Evolutionary conservation across 495 filamentous ascomycete species (phyloP), one percentile per base, ranked within the genome.

Genomic region (Hypoxylon subgilvum): DNA sequence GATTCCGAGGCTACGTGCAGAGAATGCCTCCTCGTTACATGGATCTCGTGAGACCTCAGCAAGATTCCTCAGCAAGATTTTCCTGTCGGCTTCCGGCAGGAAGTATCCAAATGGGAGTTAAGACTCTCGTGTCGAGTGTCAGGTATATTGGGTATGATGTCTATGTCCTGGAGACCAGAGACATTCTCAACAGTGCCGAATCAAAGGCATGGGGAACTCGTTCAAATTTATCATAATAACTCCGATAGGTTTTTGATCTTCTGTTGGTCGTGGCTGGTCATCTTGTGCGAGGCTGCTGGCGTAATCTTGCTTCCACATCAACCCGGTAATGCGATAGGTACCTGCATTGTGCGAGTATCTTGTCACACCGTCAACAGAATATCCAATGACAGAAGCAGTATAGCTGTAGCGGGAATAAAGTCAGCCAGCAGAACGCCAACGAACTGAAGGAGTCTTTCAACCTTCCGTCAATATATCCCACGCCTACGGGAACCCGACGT

Each of bases 51-150:
- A 10, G 14, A 51, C 55, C 4, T 30, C 21, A 14, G 18, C 36
- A 19, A 13, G 19, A 50, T 43, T 35, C 19, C 13, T 27, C 44
- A n/a, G n/a, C n/a, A 19, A 13, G 19, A 50, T 43, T 35, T 21
- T 17, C 35, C 44, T 14, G 28, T 28, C 52, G 43, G 52, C 52
- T 49, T 49, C 27, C 23, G 7, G 36, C 43, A 50, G 45, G n/a
- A 14, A 22, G 9, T 12, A 25, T 52, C 23, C 31, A 52, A 18
- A 14, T 36, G 45, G 38, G 19, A 49, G 6, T 0, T 13, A 19
- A 17, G 17, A 13, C 9, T 12, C 19, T 8, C 16, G 18, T 17
- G 13, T n/a, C 10, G 18, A 17, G 7, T 38, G 35, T 16, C 12
- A 18, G 35, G 2, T 27, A 27, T 27, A 27, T 8, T 4, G 8